A percentile compares a stretch with the other conserved stretches of the same genome.
Conservation (phyloP, 176 grass and related monocot genomes). For the Oryza glaberrima region DNA sequence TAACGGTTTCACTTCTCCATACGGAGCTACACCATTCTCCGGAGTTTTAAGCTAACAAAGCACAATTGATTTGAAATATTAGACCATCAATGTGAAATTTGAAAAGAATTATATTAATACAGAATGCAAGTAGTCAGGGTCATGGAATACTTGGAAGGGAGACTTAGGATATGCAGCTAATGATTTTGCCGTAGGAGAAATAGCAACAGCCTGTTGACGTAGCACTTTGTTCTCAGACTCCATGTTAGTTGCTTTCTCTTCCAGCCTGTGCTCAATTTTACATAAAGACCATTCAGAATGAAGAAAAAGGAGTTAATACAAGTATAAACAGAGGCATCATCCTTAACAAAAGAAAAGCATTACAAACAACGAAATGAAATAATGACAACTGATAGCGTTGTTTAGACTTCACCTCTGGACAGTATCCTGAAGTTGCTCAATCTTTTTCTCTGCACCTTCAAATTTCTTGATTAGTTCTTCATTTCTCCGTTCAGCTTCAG, state of each 20-base stretch:
- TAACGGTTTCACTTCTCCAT: constrained; percentile 74
- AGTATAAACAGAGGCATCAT: constrained; percentile 18
- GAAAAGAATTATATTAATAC: constrained; percentile 20
- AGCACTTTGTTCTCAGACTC: constrained; percentile 96
- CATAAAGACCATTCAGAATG: constrained; percentile 1
- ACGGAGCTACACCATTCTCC: constrained; percentile 59
- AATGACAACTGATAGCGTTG: constrained; percentile 20
- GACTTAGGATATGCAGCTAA: constrained; percentile 75
- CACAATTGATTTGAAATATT: constrained; percentile 40
- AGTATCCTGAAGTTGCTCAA: constrained; percentile 91
- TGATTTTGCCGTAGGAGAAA: constrained; percentile 85
- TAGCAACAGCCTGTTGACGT: constrained; percentile 94
- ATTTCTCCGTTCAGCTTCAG: constrained; percentile 72
- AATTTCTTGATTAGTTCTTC: constrained; percentile 89
- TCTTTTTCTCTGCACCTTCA: constrained; percentile 76
- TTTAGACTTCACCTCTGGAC: constrained; percentile 73
- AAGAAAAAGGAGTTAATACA: constrained; percentile 15
- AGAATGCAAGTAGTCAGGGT: constrained; percentile 31
- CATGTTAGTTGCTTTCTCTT: constrained; percentile 92
- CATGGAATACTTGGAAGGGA: constrained; percentile 46
- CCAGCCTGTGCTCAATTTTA: constrained; percentile 58
- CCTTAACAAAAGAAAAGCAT: constrained; percentile 37
- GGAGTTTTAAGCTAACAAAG: constrained; percentile 66
- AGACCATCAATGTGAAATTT: constrained; percentile 23
- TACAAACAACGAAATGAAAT: constrained; percentile 7